Evolutionary conservation across 2,329 filamentous ascomycete species (phyloP).

Genomic region (Nemania sp.): DNA sequence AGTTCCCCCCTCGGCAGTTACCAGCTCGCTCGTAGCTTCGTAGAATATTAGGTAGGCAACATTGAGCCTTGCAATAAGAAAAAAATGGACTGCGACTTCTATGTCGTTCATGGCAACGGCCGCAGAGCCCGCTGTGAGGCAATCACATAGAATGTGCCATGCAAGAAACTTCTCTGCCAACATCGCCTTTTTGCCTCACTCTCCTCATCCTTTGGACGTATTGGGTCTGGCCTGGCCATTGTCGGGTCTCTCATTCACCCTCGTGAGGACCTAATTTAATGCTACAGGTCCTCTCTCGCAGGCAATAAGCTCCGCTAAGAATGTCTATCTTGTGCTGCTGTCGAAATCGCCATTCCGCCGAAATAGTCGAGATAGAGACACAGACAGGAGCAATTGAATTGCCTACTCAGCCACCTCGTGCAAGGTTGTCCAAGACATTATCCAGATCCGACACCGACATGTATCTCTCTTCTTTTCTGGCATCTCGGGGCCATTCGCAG

Average conservation of each 20-base stretch:
- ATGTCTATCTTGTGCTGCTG: conserved; percentile 46
- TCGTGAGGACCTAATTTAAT: too few relatives aligned
- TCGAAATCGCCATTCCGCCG: conserved; percentile 26
- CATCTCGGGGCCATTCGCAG: conserved; percentile 28
- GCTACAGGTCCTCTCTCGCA: background rate
- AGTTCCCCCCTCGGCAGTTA: too few relatives aligned
- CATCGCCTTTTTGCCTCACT: too few relatives aligned
- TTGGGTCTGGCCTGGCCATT: background rate
- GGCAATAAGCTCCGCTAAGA: conserved; percentile 13
- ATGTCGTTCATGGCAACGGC: too few relatives aligned
- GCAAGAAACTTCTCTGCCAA: too few relatives aligned
- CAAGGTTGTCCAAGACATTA: conserved; percentile 28
- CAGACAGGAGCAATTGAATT: conserved; percentile 26
- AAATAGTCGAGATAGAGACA: conserved; percentile 19
- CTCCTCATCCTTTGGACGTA: too few relatives aligned
- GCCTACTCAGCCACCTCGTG: conserved; percentile 31
- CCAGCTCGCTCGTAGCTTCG: too few relatives aligned
- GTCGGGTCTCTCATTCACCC: background rate
- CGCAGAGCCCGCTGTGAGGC: too few relatives aligned
- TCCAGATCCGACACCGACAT: conserved; percentile 29
- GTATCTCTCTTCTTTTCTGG: conserved; percentile 26
- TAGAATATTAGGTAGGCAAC: too few relatives aligned
- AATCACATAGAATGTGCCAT: too few relatives aligned
- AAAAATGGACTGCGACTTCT: too few relatives aligned
- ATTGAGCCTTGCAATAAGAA: too few relatives aligned